Evolutionary conservation across 1,284 basidiomycete species (phyloP), one percentile per base, ranked within the genome.

Genomic region (Spongispora temasekensis): DNA sequence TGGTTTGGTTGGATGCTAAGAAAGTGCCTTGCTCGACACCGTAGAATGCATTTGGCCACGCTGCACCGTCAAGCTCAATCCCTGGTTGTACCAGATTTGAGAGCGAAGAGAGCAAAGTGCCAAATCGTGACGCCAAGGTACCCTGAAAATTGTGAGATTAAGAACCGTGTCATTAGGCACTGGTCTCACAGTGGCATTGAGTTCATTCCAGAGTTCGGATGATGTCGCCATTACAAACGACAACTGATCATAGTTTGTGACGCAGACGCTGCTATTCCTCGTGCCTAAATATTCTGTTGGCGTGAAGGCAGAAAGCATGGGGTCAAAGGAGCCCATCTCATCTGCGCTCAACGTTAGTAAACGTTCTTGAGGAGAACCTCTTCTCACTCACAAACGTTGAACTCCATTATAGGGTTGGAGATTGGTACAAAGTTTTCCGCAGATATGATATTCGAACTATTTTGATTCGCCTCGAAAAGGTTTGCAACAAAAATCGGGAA

Each of bases 231-330:
- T 64, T 9, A 84, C 66, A 50, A 78, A 74, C 25, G 76, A 68
- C 0, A 77, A 70, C 61, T 83, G 80, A 55, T 85, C 83, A 65
- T 80, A 85, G 21, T 77, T 78, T 1, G 77, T 78, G 3, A 79
- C 72, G 58, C 84, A 86, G 5, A 76, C 31, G 27, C 73, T 76
- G 10, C 68, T 66, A 59, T 81, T 81, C 3, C 70, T 74, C 21
- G 81, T 80, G 19, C 82, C 81, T 13, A 83, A 63, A 59, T 77
- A 75, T 58, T 75, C 69, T 35, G 76, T 79, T 0, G 79, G 79
- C 8, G 74, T 75, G 61, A 81, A 82, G 0, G 81, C 79, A 17
- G 76, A 75, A 3, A 83, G 68, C 53, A 72, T 72, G 27, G 81
- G 78, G 57, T 83, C 82, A 61, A 71, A 83, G 3, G 80, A 81